These are phyloP conservation scores for Suhomyces ambrosiae DNA, from an alignment of 1,139 yeast species.

Conservation along the genomic window DNA sequence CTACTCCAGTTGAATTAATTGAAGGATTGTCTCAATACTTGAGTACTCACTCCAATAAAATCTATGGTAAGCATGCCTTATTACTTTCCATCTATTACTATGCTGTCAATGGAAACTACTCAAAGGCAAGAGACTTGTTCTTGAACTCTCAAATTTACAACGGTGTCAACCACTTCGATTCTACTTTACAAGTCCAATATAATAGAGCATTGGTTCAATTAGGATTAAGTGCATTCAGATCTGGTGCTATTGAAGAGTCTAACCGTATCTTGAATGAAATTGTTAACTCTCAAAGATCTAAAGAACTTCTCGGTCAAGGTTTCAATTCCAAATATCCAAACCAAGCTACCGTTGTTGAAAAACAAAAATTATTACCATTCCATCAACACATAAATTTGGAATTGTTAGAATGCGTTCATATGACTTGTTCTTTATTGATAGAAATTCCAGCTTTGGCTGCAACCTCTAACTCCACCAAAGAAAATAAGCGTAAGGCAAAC, in stretches of 20 bases:
- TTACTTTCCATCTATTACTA: slow-evolving; percentile 86
- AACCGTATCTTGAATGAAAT: slow-evolving; percentile 88
- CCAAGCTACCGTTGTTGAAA: slow-evolving; percentile 61
- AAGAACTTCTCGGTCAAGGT: slow-evolving; percentile 95
- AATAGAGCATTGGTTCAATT: slow-evolving; percentile 95
- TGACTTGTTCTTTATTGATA: slow-evolving; percentile 85
- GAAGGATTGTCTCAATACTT: slow-evolving; percentile 67
- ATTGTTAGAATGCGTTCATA: slow-evolving; percentile 89
- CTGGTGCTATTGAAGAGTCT: slow-evolving; percentile 82
- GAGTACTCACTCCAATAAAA: slow-evolving; percentile 63
- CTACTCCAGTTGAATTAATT: slow-evolving; percentile 51
- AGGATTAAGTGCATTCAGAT: slow-evolving; percentile 93
- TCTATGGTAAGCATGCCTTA: slow-evolving; percentile 80
- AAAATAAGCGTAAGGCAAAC: slow-evolving; percentile 64
- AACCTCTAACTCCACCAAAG: slow-evolving; percentile 48
- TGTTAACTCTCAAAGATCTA: slow-evolving; percentile 81
- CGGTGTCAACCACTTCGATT: slow-evolving; percentile 80
- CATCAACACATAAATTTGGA: slow-evolving; percentile 98
- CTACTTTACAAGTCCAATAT: slow-evolving; percentile 85
- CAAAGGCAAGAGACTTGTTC: slow-evolving; percentile 84
- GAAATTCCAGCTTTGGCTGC: slow-evolving; percentile 85
- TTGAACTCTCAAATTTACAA: slow-evolving; percentile 83
- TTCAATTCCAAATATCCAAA: slow-evolving; percentile 67
- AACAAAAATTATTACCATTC: slow-evolving; percentile 90
- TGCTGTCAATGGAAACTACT: slow-evolving; percentile 84